These are phyloP conservation scores for Dispira simplex DNA, from an alignment of 192 early-diverging fungal species.

Conservation along the genomic window DNA sequence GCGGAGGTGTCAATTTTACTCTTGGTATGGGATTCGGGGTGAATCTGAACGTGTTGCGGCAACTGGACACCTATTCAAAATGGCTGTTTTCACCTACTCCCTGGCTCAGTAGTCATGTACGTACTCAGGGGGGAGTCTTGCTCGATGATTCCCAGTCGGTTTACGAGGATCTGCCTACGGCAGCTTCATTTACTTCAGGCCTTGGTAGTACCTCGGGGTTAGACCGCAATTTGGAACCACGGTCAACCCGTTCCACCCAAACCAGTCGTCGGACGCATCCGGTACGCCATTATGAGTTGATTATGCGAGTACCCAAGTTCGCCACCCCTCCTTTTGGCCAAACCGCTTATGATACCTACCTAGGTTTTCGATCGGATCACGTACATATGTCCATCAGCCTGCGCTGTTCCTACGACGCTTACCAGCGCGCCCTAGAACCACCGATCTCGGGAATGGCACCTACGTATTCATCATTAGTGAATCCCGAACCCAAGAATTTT, in stretches of 20 bases:
- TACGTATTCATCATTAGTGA: conserved; percentile 1
- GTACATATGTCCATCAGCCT: conserved; percentile 10
- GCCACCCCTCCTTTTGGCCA: conserved; percentile 6
- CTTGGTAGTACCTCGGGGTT: background rate
- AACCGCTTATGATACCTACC: background rate
- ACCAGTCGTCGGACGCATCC: conserved; percentile 1
- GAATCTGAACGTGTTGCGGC: background rate
- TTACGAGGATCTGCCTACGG: background rate
- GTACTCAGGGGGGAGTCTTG: conserved; percentile 1
- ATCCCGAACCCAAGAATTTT: conserved; percentile 7
- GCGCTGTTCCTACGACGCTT: background rate
- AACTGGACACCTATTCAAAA: background rate
- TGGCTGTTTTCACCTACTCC: conserved; percentile 10
- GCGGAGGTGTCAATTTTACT: conserved; percentile 9
- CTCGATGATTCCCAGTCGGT: background rate
- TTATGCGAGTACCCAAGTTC: conserved; percentile 8
- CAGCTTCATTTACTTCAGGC: background rate
- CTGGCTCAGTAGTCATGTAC: conserved; percentile 6
- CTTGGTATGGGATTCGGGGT: conserved; percentile 5
- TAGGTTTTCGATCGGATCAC: conserved; percentile 7
- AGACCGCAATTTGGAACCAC: background rate
- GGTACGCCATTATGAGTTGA: conserved; percentile 7
- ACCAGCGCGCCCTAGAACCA: background rate
- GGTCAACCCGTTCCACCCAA: background rate
- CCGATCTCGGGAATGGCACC: background rate